Evolutionary conservation across 495 filamentous ascomycete species (phyloP).

Genomic region (Daldinia concentrica): DNA sequence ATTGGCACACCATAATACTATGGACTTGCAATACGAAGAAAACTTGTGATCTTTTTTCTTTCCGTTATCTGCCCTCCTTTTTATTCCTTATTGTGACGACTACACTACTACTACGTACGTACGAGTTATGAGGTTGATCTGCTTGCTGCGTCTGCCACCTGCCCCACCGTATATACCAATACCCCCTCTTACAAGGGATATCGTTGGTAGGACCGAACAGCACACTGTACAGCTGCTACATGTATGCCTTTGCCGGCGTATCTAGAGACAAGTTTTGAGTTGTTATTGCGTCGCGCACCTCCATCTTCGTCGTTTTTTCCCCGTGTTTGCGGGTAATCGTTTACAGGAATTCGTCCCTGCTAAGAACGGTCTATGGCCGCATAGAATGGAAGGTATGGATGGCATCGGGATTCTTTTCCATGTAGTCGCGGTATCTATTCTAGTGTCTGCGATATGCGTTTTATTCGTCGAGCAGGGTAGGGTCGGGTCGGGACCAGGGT

Average conservation of each 20-base stretch:
- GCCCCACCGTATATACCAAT: slow-evolving; percentile 29
- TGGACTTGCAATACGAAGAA: slow-evolving; percentile 40
- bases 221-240: slow-evolving; percentile 3
- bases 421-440: neutral
- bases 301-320: neutral
- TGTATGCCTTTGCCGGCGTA: slow-evolving; percentile 1
- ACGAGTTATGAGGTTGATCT: slow-evolving; percentile 11
- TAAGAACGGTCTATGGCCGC: neutral
- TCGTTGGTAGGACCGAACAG: slow-evolving; percentile 7
- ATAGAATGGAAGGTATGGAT: neutral
- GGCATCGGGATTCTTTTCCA: neutral
- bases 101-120: slow-evolving; percentile 2
- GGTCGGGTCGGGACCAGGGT: neutral
- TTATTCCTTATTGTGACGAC: slow-evolving; percentile 31
- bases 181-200: neutral
- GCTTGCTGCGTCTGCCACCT: slow-evolving; percentile 8
- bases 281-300: neutral
- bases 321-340: no score
- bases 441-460: neutral
- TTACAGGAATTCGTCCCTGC: no score
- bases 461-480: neutral
- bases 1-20: slow-evolving; percentile 34
- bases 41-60: slow-evolving; percentile 18
- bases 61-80: slow-evolving; percentile 11
- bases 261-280: slow-evolving; percentile 4